Base-by-base conservation (phyloP, 2,329 filamentous ascomycete genomes). In the Corniculantispora saksenae region DNA sequence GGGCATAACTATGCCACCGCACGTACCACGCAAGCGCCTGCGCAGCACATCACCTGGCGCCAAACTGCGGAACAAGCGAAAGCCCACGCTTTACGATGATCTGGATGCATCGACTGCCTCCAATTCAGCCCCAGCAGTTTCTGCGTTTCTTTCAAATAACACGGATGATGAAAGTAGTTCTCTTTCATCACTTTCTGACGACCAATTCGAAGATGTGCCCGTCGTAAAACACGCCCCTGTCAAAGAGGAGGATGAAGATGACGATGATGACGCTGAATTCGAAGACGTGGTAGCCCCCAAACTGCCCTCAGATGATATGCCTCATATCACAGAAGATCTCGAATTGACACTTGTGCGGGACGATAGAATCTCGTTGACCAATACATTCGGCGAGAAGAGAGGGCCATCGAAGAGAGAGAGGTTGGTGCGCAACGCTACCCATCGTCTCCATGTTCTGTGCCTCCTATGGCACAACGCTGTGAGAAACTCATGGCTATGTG, bases 391-490 rank as follows among this genome's bases (percentile, higher is more conserved):
- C 25, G 81, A 81, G 21, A 97, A 92, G 77, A 97, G 94, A 74
- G 94, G 93, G 0, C 91, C 92, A 0, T 91, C 91, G 3, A 97
- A 97, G 77, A 87, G 91, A 32, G 93, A 97, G 73, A 87, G 92
- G 60, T 86, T 88, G 66, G 91, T 94, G 64, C 86, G 95, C 29
- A 85, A 89, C 40, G 84, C 89, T 3, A 93, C 93, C 0, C 95
- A 99, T 76, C 91, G 92, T 70, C 84, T 97, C 70, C 95, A 99
- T 76, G 93, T 98, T 2, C 89, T 96, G 74, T 86, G 89, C 61
- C 81, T 99, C 19, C 84, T 99, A 66, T 97, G 91, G 84, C 94
- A 98, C 75, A 98, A 98, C 73, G 86, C 92, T 0, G 78, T 95
- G 17, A 87, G 92, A 50, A 97, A 98, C 74, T 83, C 87, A 0